Base-by-base conservation (phyloP, 805 yeast species). In the Ogataea zsoltii region DNA sequence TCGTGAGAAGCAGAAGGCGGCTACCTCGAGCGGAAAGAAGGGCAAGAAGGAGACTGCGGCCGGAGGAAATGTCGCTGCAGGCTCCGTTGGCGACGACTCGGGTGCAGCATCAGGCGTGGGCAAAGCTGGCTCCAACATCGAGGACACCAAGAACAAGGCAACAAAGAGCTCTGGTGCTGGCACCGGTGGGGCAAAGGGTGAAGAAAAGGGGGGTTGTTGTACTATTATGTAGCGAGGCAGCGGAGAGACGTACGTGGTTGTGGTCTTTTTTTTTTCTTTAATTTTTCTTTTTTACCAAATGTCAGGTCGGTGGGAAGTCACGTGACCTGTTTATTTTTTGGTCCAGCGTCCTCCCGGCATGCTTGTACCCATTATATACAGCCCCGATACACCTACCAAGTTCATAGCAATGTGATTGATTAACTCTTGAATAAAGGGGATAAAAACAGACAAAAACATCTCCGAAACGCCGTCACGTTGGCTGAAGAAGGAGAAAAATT, bases 201-300 rank as follows among this genome's bases (percentile, higher is more conserved):
- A 26, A 16, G 39, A 41, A 30, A 32, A 30, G 25, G 64, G 69
- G 41, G 70, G 70, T 11, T 66, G 70, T 46, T 66, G 70, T 58
- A 49, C 51, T 26, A 58, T 66, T 31, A 55, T 65, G 62, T 66
- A 49, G 58, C 6, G 33, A 16, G 33, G 35, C 13, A 13, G 16
- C 35, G 30, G 7, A 7, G 28, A 25, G 11, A 25, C 7, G 28
- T 31, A 14, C 17, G 33, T 15, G 9, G 33, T n/a, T 9, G 33
- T 7, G 13, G 33, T 9, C 33, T 31, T n/a, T n/a, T n/a, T n/a
- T n/a, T n/a, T n/a, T n/a, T n/a, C n/a, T n/a, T n/a, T n/a, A n/a
- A n/a, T n/a, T n/a, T n/a, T n/a, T n/a, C n/a, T n/a, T n/a, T n/a
- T n/a, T n/a, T n/a, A n/a, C n/a, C n/a, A n/a, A n/a, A n/a, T n/a